Evolutionary conservation across 495 filamentous ascomycete species (phyloP).

Genomic region (Oleoguttula mirabilis): DNA sequence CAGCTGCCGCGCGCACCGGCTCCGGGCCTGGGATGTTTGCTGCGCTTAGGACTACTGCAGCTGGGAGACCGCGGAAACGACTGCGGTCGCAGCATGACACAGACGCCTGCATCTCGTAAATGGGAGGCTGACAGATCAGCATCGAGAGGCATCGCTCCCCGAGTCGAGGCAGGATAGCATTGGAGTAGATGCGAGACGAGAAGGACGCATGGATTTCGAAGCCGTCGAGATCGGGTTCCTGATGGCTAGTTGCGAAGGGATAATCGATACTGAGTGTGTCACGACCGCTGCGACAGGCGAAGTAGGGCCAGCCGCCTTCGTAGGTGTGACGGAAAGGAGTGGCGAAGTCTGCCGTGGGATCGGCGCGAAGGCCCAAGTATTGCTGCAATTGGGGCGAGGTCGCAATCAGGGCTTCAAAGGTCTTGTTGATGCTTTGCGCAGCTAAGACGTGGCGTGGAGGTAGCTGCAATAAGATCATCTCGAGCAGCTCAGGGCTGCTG

Average conservation of each 20-base stretch:
- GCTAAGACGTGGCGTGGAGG: not conserved
- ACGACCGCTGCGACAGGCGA: not conserved
- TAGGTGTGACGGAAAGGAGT: too few relatives aligned
- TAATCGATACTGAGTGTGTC: not conserved
- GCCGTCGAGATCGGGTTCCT: too few relatives aligned
- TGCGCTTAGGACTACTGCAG: not conserved
- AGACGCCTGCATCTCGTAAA: not conserved
- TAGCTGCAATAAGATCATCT: slow-evolving; percentile 1
- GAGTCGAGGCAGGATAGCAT: not conserved
- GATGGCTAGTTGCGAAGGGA: not conserved
- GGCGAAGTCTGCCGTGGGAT: not conserved
- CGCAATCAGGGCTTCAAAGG: not conserved
- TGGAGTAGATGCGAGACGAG: not conserved
- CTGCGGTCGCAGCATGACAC: not conserved
- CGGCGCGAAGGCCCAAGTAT: not conserved
- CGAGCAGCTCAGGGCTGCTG: slow-evolving; percentile 1
- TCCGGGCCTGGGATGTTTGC: not conserved
- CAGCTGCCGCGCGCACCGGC: not conserved
- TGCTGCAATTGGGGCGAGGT: not conserved
- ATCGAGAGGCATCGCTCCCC: not conserved
- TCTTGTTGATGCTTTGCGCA: not conserved
- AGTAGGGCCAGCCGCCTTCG: not conserved
- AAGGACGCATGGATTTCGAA: not conserved
- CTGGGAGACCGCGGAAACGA: not conserved
- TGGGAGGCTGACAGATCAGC: not conserved